Conservation (phyloP, 306 rosid genomes). For the Fragaria nilgerrensis region DNA sequence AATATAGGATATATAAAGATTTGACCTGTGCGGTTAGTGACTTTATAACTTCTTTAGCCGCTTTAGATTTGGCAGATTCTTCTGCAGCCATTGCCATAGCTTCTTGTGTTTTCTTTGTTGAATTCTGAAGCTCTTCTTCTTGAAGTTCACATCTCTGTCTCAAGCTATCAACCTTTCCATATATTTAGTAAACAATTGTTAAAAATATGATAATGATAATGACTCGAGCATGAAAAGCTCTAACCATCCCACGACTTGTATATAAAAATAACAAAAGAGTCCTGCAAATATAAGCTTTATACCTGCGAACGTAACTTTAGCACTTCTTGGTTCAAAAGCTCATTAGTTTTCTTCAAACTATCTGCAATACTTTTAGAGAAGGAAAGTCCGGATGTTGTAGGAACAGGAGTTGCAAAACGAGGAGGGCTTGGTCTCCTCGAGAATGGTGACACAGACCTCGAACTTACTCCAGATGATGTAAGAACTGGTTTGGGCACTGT, state of each 20-base stretch:
- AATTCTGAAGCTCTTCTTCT: slow-evolving; percentile 79
- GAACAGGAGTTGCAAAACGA: slow-evolving; percentile 93
- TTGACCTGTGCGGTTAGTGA: slow-evolving; percentile 85
- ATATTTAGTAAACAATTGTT: slow-evolving; percentile 15
- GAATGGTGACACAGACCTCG: slow-evolving; percentile 87
- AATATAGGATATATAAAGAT: slow-evolving; percentile 28
- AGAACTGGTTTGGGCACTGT: slow-evolving; percentile 70
- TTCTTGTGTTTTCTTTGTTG: slow-evolving; percentile 74
- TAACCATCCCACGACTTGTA: neutral
- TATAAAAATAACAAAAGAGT: neutral
- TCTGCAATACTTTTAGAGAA: slow-evolving; percentile 76
- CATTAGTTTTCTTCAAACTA: slow-evolving; percentile 88
- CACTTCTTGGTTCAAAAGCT: slow-evolving; percentile 80
- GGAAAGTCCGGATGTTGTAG: slow-evolving; percentile 91
- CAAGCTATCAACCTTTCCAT: slow-evolving; percentile 73
- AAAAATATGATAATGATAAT: neutral
- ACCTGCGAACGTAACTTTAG: slow-evolving; percentile 78
- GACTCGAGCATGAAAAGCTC: slow-evolving; percentile 2
- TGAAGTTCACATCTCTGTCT: slow-evolving; percentile 76
- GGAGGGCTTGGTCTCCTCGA: slow-evolving; percentile 93
- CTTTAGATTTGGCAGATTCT: slow-evolving; percentile 76
- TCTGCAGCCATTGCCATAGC: slow-evolving; percentile 77
- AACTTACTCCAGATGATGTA: slow-evolving; percentile 76
- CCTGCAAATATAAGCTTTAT: slow-evolving; percentile 16
- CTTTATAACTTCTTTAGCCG: slow-evolving; percentile 95